Percentiles rank a stretch among this genome's conserved stretches.
phyloP scores from a whole-genome alignment of 2,329 filamentous ascomycete genomes.

The Neurospora sp. region DNA sequence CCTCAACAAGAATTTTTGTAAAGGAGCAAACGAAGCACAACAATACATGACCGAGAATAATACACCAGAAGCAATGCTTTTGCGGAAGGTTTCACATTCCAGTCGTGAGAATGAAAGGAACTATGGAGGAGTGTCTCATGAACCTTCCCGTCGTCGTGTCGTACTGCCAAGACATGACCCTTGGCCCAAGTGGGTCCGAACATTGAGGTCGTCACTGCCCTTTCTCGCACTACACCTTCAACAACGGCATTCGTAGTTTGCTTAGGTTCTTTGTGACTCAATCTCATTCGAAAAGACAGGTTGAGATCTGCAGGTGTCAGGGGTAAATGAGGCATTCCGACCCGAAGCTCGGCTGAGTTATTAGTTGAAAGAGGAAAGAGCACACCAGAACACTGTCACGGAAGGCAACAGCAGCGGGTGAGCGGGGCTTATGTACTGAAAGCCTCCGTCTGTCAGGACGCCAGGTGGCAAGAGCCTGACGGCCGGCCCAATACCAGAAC shows the following conservation, averaged over 20 bases:
- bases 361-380: background rate
- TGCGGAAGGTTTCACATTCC: accelerated
- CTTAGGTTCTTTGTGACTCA: background rate
- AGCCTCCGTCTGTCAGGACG: background rate
- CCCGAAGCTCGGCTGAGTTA: background rate
- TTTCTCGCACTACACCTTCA: background rate
- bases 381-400: background rate
- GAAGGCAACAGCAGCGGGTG: background rate
- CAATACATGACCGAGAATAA: accelerated
- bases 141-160: background rate
- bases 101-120: background rate
- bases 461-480: background rate
- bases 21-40: background rate
- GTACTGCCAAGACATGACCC: background rate
- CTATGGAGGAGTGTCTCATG: background rate
- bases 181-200: background rate
- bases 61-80: accelerated
- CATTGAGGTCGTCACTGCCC: background rate
- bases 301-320: background rate
- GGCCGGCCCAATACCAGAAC: background rate
- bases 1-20: background rate
- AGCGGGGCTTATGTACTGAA: background rate
- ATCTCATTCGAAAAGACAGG: background rate
- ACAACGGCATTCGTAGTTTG: background rate
- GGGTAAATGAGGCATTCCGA: background rate